A percentile compares a stretch with the other conserved stretches of the same genome.
Evolutionary conservation across 805 yeast genomes (phyloP).

Genomic region (Saturnispora halmiae): DNA sequence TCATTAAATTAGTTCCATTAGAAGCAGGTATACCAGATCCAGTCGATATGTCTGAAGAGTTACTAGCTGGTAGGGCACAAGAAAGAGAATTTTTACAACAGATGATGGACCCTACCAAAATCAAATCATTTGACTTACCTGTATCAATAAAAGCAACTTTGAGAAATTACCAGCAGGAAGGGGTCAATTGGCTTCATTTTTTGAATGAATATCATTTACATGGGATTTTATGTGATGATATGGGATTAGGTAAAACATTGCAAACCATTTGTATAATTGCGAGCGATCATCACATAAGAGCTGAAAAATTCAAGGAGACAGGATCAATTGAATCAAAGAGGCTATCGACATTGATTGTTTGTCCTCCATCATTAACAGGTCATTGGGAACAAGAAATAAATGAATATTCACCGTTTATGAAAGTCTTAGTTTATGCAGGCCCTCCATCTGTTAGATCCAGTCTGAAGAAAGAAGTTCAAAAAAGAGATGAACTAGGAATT

Average conservation of each 20-base stretch:
- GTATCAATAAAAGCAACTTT: conserved; percentile 87
- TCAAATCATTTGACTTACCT: conserved; percentile 80
- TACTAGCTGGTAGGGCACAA: conserved; percentile 80
- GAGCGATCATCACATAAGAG: conserved; percentile 85
- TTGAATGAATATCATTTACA: conserved; percentile 90
- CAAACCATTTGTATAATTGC: conserved; percentile 97
- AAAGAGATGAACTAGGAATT: conserved; percentile 24
- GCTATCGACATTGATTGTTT: conserved; percentile 77
- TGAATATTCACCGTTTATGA: conserved; percentile 82
- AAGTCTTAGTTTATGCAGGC: conserved; percentile 86
- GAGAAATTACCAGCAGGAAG: conserved; percentile 94
- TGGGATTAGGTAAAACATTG: conserved; percentile 96
- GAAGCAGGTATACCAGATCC: conserved; percentile 98
- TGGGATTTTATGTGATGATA: conserved; percentile 97
- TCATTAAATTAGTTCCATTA: conserved; percentile 88
- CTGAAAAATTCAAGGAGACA: conserved; percentile 55
- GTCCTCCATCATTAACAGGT: conserved; percentile 97
- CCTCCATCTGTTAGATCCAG: conserved; percentile 64
- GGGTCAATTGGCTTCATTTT: conserved; percentile 96
- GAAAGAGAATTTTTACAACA: conserved; percentile 93
- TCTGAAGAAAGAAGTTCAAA: conserved; percentile 42
- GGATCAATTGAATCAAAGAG: conserved; percentile 56
- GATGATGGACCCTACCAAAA: conserved; percentile 94
- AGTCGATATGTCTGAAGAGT: conserved; percentile 73
- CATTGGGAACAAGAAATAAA: conserved; percentile 97